phyloP scores from a whole-genome alignment of 352 stramenopile genomes.

The Phytophthora hybrid region DNA sequence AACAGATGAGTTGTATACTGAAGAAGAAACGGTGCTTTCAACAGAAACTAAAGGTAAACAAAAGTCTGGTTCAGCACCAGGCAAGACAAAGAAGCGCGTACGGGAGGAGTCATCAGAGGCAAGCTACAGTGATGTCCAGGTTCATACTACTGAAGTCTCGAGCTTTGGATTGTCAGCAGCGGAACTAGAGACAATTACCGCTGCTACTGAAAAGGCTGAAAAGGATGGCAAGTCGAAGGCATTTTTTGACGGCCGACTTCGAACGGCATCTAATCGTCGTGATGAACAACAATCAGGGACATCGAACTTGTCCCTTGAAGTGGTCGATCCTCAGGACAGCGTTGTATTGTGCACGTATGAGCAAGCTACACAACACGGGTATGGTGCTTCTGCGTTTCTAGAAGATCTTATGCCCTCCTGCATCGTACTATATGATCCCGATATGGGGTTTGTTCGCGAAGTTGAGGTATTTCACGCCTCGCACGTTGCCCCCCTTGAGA shows the following conservation, averaged over 20 bases:
- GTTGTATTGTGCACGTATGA: conserved; percentile 85
- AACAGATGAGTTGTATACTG: conserved; percentile 51
- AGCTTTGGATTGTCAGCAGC: conserved; percentile 80
- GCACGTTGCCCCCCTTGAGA: conserved; percentile 60
- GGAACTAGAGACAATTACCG: conserved; percentile 64
- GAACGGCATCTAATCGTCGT: conserved; percentile 9
- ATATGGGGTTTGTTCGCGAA: conserved; percentile 95
- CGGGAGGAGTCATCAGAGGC: conserved; percentile 29
- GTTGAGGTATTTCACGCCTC: conserved; percentile 94
- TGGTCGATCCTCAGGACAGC: conserved; percentile 57
- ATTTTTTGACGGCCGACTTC: conserved; percentile 30
- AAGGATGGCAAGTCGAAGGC: conserved; percentile 32
- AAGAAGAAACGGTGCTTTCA: conserved; percentile 22
- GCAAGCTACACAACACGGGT: conserved; percentile 69
- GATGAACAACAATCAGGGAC: conserved; percentile 30
- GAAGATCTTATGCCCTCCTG: conserved; percentile 91
- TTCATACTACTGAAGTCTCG: conserved; percentile 55
- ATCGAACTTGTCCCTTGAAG: conserved; percentile 54
- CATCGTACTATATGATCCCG: conserved; percentile 96
- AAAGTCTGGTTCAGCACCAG: conserved; percentile 6
- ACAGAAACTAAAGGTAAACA: conserved; percentile 25
- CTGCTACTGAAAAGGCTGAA: conserved; percentile 36
- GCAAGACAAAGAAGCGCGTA: conserved; percentile 45
- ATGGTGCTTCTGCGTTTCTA: conserved; percentile 76
- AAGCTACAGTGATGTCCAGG: conserved; percentile 38